Evolutionary conservation across 1,284 basidiomycete genomes (phyloP).

Genomic region (Leccinum solheimii): DNA sequence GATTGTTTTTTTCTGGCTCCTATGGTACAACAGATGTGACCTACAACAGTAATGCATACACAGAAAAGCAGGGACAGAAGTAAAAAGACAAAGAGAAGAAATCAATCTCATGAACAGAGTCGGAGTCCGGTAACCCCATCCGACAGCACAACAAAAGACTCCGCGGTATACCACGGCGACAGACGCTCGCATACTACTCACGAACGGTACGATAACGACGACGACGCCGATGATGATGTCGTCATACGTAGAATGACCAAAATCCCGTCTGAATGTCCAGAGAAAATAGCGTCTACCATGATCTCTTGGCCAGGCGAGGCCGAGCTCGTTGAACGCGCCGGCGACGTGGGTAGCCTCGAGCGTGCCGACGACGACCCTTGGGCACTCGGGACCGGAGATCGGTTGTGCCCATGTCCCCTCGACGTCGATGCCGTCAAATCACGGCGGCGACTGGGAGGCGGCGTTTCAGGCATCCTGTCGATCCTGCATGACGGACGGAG

Average conservation of each 20-base stretch:
- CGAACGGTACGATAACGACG: neutral
- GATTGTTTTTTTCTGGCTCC: neutral
- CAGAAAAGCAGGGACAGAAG: neutral
- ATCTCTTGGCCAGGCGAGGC: slow-evolving; percentile 38
- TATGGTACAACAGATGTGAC: slow-evolving; percentile 7
- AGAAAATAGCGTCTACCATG: slow-evolving; percentile 74
- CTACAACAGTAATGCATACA: neutral
- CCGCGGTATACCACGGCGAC: neutral
- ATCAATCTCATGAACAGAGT: neutral
- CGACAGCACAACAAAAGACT: neutral
- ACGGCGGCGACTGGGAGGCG: slow-evolving; percentile 28
- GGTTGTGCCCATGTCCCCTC: slow-evolving; percentile 9
- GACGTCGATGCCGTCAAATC: slow-evolving; percentile 22
- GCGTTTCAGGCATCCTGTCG: slow-evolving; percentile 24
- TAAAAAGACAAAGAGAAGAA: neutral
- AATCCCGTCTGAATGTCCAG: slow-evolving; percentile 76
- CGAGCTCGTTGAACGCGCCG: slow-evolving; percentile 1
- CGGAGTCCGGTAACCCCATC: neutral
- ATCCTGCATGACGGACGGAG: slow-evolving; percentile 13
- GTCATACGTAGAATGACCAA: slow-evolving; percentile 64
- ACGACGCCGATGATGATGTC: neutral
- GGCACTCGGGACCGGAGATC: slow-evolving; percentile 1
- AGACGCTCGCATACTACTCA: neutral
- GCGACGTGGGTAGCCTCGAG: slow-evolving; percentile 9
- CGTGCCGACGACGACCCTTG: slow-evolving; percentile 10